These are phyloP conservation scores for Monilinia fructicola DNA, from an alignment of 2,329 filamentous ascomycete genomes.

Conservation along the genomic window DNA sequence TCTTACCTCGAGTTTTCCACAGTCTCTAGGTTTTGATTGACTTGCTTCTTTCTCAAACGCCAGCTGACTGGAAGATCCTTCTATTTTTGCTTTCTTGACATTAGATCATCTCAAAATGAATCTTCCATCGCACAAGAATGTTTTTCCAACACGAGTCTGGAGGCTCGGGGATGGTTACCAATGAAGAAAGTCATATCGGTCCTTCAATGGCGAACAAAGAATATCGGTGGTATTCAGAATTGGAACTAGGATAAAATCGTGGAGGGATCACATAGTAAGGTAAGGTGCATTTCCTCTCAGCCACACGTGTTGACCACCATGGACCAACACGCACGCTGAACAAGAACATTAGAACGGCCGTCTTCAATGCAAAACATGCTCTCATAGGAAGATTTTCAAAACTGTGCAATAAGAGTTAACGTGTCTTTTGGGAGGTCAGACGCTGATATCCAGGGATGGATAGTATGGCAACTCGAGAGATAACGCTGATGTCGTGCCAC, in stretches of 20 bases:
- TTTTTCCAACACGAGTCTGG: neutral
- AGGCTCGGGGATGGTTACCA: conserved; percentile 12
- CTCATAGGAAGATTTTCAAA: neutral
- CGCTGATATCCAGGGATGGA: conserved; percentile 10
- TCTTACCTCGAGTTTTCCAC: conserved; percentile 1
- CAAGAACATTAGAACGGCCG: conserved; percentile 2
- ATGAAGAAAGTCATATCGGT: conserved; percentile 24
- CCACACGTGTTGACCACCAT: conserved; percentile 18
- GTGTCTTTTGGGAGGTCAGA: conserved; percentile 16
- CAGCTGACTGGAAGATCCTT: conserved; percentile 24
- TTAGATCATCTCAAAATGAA: neutral
- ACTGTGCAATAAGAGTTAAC: conserved; percentile 1
- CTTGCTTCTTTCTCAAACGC: conserved; percentile 6
- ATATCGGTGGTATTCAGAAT: conserved; percentile 7
- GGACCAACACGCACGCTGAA: no score
- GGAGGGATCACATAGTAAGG: conserved; percentile 7
- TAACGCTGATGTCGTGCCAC: conserved; percentile 18
- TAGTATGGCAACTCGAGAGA: conserved; percentile 10
- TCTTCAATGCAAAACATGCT: conserved; percentile 12
- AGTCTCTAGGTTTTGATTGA: conserved; percentile 5
- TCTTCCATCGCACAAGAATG: conserved; percentile 2
- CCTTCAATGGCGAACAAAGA: conserved; percentile 21
- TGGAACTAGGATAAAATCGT: conserved; percentile 15
- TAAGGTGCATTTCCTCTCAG: conserved; percentile 13
- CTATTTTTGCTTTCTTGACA: neutral